A percentile compares a stretch with the other conserved stretches of the same genome.
Evolutionary conservation across 2,329 filamentous ascomycete genomes (phyloP).

Genomic region (Clathrospora elynae): DNA sequence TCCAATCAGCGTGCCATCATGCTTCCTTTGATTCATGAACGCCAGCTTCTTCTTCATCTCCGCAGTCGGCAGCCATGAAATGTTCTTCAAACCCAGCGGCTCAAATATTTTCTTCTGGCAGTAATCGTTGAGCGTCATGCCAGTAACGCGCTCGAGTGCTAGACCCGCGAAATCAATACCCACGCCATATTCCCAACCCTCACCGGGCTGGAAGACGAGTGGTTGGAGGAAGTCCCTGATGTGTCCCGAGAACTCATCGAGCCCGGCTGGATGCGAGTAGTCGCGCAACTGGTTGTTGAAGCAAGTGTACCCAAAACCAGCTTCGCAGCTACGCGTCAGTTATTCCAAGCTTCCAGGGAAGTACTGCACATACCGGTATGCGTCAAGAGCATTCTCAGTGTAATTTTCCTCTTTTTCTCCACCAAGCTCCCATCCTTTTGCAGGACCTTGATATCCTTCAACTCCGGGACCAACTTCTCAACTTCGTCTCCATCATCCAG

Average conservation of each 20-base stretch:
- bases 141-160: constrained; percentile 51
- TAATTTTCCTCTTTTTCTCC: constrained; percentile 53
- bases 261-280: constrained; percentile 56
- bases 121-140: constrained; percentile 52
- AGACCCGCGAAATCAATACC: constrained; percentile 56
- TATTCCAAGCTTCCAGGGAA: neutral
- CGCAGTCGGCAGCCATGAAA: constrained; percentile 61
- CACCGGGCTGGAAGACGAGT: constrained; percentile 65
- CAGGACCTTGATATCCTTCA: constrained; percentile 48
- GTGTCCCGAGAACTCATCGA: constrained; percentile 64
- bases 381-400: constrained; percentile 55
- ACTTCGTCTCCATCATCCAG: constrained; percentile 37
- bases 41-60: constrained; percentile 63
- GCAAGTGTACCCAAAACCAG: constrained; percentile 56
- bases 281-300: constrained; percentile 53
- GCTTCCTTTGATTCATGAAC: constrained; percentile 59
- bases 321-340: too few species aligned
- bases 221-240: constrained; percentile 59
- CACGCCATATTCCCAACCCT: constrained; percentile 61
- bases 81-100: constrained; percentile 53
- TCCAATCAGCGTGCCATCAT: constrained; percentile 48
- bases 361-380: constrained; percentile 45
- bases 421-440: constrained; percentile 41
- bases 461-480: constrained; percentile 34
- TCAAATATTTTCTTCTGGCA: constrained; percentile 52